phyloP scores from a whole-genome alignment of 23 red algal species.

The Gracilaria caudata region DNA sequence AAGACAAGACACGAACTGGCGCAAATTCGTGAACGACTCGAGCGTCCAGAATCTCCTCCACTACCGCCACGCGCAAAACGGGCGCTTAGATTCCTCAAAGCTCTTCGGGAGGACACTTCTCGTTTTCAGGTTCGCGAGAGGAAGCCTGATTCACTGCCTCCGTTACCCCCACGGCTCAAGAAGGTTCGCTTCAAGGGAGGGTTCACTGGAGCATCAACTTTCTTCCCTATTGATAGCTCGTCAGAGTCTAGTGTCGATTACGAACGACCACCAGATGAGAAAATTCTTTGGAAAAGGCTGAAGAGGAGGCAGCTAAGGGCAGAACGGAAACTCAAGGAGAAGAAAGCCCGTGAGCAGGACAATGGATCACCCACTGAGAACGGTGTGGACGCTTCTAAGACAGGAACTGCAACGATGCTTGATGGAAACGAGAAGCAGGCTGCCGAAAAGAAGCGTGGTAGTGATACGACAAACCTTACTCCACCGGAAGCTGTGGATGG shows the following conservation, averaged over 20 bases:
- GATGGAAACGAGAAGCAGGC: neutral
- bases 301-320: neutral
- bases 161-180: constrained; percentile 8
- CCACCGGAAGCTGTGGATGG: neutral
- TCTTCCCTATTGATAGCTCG: neutral
- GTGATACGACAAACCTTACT: neutral
- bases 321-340: neutral
- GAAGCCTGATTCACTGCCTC: neutral
- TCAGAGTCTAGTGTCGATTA: neutral
- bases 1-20: neutral
- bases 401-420: neutral
- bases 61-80: neutral
- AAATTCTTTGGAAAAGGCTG: neutral
- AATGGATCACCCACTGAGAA: neutral
- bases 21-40: neutral
- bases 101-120: neutral
- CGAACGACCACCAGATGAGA: constrained; percentile 15
- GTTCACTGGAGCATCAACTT: neutral
- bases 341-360: neutral
- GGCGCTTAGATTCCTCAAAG: constrained; percentile 21
- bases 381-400: neutral
- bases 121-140: neutral
- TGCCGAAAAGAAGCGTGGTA: neutral
- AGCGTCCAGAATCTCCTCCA: constrained; percentile 8
- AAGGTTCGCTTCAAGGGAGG: neutral